Conservation (phyloP, 225 moss, liverwort and hornwort species). For the Climacium dendroides region DNA sequence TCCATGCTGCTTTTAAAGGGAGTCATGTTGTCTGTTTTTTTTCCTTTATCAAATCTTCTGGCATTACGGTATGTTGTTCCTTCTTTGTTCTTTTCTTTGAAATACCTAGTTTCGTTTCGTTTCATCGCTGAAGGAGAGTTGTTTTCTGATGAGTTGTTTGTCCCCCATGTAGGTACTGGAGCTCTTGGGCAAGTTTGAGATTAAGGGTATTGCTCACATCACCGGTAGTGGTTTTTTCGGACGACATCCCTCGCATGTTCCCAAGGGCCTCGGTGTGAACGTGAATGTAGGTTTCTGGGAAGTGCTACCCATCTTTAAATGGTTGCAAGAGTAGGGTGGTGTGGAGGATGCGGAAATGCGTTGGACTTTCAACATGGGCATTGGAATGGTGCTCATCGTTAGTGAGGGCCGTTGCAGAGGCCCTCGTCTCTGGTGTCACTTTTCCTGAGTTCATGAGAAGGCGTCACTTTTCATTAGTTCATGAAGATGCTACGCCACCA, state of each 20-base stretch:
- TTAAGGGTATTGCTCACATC: slow-evolving; percentile 86
- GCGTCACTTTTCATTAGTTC: slow-evolving; percentile 24
- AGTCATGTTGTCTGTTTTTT: neutral
- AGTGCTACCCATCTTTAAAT: slow-evolving; percentile 57
- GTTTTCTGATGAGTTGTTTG: neutral
- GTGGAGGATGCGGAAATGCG: slow-evolving; percentile 43
- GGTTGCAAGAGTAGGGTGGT: slow-evolving; percentile 30
- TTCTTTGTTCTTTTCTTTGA: neutral
- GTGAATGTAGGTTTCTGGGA: slow-evolving; percentile 59
- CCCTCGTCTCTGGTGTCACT: slow-evolving; percentile 39
- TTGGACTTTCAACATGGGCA: slow-evolving; percentile 76
- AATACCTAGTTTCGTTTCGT: neutral
- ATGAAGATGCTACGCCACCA: neutral
- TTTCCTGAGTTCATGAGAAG: slow-evolving; percentile 15
- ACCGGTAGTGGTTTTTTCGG: slow-evolving; percentile 74
- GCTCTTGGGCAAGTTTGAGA: slow-evolving; percentile 32
- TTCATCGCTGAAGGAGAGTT: neutral
- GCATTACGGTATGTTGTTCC: neutral
- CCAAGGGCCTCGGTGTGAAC: slow-evolving; percentile 52
- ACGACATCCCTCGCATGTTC: slow-evolving; percentile 73
- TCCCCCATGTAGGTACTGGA: slow-evolving; percentile 31
- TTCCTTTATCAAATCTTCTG: neutral
- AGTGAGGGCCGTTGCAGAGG: slow-evolving; percentile 17
- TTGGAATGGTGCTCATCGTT: slow-evolving; percentile 76
- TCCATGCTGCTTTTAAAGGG: neutral